These are phyloP conservation scores for Zoysia japonica DNA, from an alignment of 176 grass and related monocot genomes.

Conservation along the genomic window DNA sequence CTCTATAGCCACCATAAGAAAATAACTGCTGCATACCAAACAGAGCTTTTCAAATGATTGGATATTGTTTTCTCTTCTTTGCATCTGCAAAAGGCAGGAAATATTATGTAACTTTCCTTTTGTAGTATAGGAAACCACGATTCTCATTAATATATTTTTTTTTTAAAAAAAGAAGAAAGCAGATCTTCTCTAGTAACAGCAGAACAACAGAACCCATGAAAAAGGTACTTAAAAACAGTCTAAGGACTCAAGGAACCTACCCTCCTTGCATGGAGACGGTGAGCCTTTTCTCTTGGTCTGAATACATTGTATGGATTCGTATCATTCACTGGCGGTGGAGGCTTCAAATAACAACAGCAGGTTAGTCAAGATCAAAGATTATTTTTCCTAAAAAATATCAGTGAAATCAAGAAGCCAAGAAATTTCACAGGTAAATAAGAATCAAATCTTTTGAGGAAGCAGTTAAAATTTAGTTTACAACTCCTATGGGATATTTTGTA, in stretches of 20 bases:
- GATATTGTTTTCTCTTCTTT: conserved; percentile 98
- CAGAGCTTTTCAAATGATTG: conserved; percentile 94
- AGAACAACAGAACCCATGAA: background rate
- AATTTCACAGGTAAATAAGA: background rate
- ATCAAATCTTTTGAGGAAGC: background rate
- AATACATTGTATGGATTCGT: conserved; percentile 99
- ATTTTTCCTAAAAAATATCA: background rate
- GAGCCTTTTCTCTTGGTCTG: conserved; percentile 95
- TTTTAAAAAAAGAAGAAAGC: background rate
- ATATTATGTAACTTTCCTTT: background rate
- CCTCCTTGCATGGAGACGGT: conserved; percentile 96
- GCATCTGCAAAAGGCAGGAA: conserved; percentile 73
- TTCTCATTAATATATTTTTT: no score
- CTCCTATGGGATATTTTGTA: background rate
- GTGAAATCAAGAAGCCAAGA: conserved; percentile 14
- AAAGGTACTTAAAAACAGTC: conserved; percentile 19
- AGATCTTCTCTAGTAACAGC: conserved; percentile 4
- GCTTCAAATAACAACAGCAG: conserved; percentile 56
- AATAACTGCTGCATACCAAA: conserved; percentile 52
- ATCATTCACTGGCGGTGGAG: conserved; percentile 91
- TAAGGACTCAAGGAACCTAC: conserved; percentile 46
- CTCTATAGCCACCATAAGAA: background rate
- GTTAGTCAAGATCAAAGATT: conserved; percentile 39
- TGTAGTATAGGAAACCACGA: no score
- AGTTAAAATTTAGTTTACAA: conserved; percentile 5